Evolutionary conservation across 75 land plant genomes (phyloP).

Genomic region (Picea sitchensis): DNA sequence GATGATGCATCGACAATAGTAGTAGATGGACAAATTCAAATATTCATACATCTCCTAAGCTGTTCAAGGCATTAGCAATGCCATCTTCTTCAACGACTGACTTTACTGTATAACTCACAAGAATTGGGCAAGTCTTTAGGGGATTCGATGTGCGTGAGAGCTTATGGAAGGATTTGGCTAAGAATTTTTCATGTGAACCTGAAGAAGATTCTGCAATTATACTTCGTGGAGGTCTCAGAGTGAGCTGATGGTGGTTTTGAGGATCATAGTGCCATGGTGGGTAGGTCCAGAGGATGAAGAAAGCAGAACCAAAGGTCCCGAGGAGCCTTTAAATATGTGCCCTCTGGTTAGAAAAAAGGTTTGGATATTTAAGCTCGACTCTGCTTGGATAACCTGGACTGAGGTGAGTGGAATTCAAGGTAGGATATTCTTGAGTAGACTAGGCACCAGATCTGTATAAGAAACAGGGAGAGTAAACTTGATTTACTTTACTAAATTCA

Average conservation of each 20-base stretch:
- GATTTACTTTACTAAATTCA: conserved; percentile 3
- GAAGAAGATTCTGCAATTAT: neutral
- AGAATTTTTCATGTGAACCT: conserved; percentile 5
- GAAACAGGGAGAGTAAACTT: conserved; percentile 6
- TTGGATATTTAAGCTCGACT: conserved; percentile 7
- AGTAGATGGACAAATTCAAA: conserved; percentile 2
- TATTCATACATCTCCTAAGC: conserved; percentile 1
- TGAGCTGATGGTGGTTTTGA: conserved; percentile 4
- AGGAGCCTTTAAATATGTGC: neutral
- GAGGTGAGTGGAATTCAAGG: neutral
- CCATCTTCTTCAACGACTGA: neutral
- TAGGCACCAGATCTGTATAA: neutral
- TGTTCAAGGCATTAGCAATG: conserved; percentile 9
- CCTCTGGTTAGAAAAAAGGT: neutral
- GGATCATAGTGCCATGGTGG: conserved; percentile 8
- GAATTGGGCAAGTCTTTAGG: conserved; percentile 6
- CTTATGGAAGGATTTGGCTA: neutral
- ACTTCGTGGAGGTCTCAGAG: conserved; percentile 6
- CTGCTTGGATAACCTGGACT: neutral
- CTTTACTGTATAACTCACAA: conserved; percentile 5
- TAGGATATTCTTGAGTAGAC: conserved; percentile 9
- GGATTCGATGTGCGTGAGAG: neutral
- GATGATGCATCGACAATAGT: neutral
- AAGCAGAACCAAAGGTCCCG: neutral
- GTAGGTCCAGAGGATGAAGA: conserved; percentile 11